phyloP scores from a whole-genome alignment of 371 early-diverging fungal species.

The Lichtheimia ramosa region DNA sequence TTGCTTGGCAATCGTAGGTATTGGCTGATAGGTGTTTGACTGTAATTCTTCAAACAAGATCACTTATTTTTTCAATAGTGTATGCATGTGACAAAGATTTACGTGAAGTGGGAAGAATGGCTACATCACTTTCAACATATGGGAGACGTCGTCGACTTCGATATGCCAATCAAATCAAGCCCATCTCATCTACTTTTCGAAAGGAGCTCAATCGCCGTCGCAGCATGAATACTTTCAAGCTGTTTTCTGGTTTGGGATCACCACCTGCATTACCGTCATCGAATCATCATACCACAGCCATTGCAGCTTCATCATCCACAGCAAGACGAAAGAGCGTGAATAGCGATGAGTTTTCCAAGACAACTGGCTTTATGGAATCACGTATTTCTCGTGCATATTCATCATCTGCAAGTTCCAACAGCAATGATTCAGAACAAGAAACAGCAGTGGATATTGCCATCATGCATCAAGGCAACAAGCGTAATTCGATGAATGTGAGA shows the following conservation, averaged over 20 bases:
- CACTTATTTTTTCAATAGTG: not conserved
- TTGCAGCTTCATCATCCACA: not conserved
- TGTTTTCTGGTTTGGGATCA: conserved; percentile 4
- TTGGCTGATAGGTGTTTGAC: not conserved
- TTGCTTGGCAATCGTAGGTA: conserved; percentile 17
- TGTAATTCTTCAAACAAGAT: not conserved
- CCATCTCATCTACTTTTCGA: conserved; percentile 7
- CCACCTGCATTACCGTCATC: conserved; percentile 1
- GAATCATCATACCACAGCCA: not conserved
- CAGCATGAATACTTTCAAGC: conserved; percentile 14
- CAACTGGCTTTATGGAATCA: conserved; percentile 4
- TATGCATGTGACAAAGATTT: conserved; percentile 14
- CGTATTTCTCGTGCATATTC: conserved; percentile 7
- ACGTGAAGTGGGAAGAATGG: conserved; percentile 15
- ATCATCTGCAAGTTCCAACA: not conserved
- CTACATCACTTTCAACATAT: conserved; percentile 1
- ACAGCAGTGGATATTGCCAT: not conserved
- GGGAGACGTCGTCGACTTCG: not conserved
- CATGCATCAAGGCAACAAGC: not conserved
- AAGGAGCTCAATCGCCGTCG: conserved; percentile 9
- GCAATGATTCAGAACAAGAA: conserved; percentile 6
- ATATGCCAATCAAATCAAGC: not conserved
- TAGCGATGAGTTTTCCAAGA: not conserved
- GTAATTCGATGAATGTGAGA: not conserved
- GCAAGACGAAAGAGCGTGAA: conserved; percentile 5